Evolutionary conservation across 2,329 filamentous ascomycete genomes (phyloP).

Genomic region (Parasarocladium wereldwijsianum): DNA sequence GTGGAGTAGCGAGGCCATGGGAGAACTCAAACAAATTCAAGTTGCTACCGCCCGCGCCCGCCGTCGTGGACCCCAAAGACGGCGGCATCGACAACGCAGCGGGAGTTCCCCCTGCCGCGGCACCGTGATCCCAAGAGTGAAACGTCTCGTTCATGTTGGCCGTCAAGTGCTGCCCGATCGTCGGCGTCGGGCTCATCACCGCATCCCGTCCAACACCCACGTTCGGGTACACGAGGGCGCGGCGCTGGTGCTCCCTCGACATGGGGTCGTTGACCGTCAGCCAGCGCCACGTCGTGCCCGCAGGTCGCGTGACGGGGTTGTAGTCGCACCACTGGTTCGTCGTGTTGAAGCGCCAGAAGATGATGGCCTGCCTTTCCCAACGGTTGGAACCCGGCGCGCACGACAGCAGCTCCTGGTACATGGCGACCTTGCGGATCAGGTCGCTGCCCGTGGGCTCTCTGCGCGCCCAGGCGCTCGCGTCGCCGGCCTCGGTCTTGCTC

Average conservation of each 20-base stretch:
- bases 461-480: conserved; percentile 23
- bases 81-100: neutral
- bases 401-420: conserved; percentile 54
- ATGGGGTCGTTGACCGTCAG: conserved; percentile 44
- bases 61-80: neutral
- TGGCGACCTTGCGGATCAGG: conserved; percentile 44
- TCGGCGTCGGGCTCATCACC: conserved; percentile 38
- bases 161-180: conserved; percentile 33
- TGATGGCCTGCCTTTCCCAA: conserved; percentile 44
- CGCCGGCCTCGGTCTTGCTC: conserved; percentile 24
- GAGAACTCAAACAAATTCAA: conserved; percentile 33
- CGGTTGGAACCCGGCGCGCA: conserved; percentile 27
- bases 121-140: conserved; percentile 28
- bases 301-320: conserved; percentile 31
- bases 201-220: conserved; percentile 21
- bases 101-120: conserved; percentile 17
- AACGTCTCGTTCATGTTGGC: conserved; percentile 45
- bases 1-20: conserved; percentile 40
- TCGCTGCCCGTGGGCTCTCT: conserved; percentile 34
- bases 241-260: conserved; percentile 41
- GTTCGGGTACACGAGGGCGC: conserved; percentile 23
- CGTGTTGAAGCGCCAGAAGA: conserved; percentile 48
- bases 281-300: conserved; percentile 46
- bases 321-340: conserved; percentile 37
- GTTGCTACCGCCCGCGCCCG: conserved; percentile 17